Evolutionary conservation across 257 asterid genomes (phyloP).

Genomic region (Jasminum sambac): DNA sequence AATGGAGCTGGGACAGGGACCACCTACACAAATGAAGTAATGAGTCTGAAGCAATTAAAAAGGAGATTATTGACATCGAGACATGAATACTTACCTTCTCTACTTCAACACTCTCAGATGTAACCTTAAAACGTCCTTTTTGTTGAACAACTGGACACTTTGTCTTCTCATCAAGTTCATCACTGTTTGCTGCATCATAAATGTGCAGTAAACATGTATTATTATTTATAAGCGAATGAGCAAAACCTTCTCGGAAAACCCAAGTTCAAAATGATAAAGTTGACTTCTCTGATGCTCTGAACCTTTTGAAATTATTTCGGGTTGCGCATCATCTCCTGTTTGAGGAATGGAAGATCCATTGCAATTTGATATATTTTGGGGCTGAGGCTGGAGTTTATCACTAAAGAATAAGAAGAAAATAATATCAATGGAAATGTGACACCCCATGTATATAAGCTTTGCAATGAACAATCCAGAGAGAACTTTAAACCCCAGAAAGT

Average conservation of each 20-base stretch:
- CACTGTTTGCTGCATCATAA: conserved; percentile 42
- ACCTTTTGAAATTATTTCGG: conserved; percentile 41
- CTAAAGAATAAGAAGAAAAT: conserved; percentile 24
- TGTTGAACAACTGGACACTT: conserved; percentile 64
- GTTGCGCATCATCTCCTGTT: conserved; percentile 31
- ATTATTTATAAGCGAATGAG: conserved; percentile 1
- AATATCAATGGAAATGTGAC: conserved; percentile 6
- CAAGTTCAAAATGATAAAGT: background rate
- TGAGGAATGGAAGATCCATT: conserved; percentile 30
- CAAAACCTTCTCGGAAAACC: conserved; percentile 1
- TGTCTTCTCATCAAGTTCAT: conserved; percentile 58
- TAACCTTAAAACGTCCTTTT: conserved; percentile 73
- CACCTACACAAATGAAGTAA: conserved; percentile 35
- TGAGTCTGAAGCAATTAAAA: conserved; percentile 9
- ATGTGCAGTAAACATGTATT: background rate
- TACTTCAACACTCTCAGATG: conserved; percentile 57
- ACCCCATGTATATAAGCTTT: background rate
- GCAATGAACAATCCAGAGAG: background rate
- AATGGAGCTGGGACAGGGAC: conserved; percentile 40
- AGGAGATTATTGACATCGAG: background rate
- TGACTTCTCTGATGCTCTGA: conserved; percentile 43
- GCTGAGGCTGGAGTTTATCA: conserved; percentile 36
- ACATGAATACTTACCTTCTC: conserved; percentile 48
- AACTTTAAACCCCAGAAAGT: background rate
- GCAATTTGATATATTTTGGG: conserved; percentile 32